Conservation (phyloP, 805 yeast genomes). For the Candida yuanshanica region DNA sequence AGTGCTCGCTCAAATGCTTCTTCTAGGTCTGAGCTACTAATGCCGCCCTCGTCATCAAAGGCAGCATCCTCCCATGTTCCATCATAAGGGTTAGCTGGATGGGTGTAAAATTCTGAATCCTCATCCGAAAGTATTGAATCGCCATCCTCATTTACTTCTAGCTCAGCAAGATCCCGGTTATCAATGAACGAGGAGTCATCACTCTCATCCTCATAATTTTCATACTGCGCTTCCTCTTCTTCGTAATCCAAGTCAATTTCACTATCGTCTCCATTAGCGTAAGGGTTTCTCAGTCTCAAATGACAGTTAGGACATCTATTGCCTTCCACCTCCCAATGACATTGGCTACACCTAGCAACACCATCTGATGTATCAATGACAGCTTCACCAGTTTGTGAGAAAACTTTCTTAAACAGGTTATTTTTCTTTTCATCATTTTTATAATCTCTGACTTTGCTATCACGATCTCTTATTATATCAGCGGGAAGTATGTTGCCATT, state of each 20-base stretch:
- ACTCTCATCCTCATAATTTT: background rate
- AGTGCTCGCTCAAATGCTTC: background rate
- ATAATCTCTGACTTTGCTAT: slow-evolving; percentile 30
- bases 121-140: background rate
- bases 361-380: slow-evolving; percentile 63
- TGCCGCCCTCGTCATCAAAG: background rate
- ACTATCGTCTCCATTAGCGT: slow-evolving; percentile 1
- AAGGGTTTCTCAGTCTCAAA: slow-evolving; percentile 35
- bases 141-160: background rate
- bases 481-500: slow-evolving; percentile 16
- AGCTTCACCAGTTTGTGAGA: slow-evolving; percentile 43
- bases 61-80: background rate
- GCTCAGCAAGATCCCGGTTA: background rate
- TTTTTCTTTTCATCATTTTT: slow-evolving; percentile 33
- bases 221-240: background rate
- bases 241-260: background rate
- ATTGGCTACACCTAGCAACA: slow-evolving; percentile 65
- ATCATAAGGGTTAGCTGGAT: background rate
- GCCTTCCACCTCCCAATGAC: slow-evolving; percentile 78
- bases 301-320: slow-evolving; percentile 66
- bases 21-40: no score
- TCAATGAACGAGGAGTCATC: background rate
- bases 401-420: slow-evolving; percentile 42
- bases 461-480: slow-evolving; percentile 13
- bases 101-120: background rate